Evolutionary conservation across 441 rosid species (phyloP).

Genomic region (Erodium moschatum): DNA sequence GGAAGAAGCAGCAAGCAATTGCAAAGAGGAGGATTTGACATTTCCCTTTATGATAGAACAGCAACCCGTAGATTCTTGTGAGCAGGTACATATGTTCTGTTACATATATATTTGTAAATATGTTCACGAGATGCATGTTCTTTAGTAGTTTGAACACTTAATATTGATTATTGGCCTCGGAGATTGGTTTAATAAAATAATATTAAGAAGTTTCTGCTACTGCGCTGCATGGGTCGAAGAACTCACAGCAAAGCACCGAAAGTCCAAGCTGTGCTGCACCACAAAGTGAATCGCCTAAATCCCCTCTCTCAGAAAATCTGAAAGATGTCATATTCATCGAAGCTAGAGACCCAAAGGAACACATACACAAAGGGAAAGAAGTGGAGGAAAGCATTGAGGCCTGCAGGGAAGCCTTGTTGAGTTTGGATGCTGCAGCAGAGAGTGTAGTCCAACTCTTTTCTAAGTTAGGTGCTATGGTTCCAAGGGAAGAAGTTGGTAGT

Average conservation of each 20-base stretch:
- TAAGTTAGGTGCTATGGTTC: constrained; percentile 21
- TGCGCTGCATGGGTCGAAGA: constrained; percentile 26
- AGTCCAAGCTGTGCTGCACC: constrained; percentile 2
- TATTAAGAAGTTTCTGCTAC: background rate
- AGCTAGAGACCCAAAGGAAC: constrained; percentile 12
- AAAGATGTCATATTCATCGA: constrained; percentile 13
- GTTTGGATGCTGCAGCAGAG: constrained; percentile 37
- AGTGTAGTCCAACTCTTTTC: constrained; percentile 32
- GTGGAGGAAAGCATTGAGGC: constrained; percentile 28
- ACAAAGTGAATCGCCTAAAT: constrained; percentile 16
- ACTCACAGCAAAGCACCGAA: constrained; percentile 18
- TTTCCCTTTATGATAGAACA: constrained; percentile 18
- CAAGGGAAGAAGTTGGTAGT: constrained; percentile 29
- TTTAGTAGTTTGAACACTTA: no score
- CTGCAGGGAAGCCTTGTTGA: constrained; percentile 45
- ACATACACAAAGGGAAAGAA: constrained; percentile 15
- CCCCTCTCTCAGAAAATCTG: constrained; percentile 15
- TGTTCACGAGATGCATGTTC: no score
- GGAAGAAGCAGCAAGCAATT: constrained; percentile 23
- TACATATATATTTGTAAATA: no score
- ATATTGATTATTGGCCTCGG: no score
- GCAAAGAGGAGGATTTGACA: constrained; percentile 23
- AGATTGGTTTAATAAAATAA: no score
- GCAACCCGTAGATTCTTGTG: constrained; percentile 20
- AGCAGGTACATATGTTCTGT: constrained; percentile 32